Evolutionary conservation across 305 asterid genomes (phyloP).

Genomic region (Fraxinus angustifolia): DNA sequence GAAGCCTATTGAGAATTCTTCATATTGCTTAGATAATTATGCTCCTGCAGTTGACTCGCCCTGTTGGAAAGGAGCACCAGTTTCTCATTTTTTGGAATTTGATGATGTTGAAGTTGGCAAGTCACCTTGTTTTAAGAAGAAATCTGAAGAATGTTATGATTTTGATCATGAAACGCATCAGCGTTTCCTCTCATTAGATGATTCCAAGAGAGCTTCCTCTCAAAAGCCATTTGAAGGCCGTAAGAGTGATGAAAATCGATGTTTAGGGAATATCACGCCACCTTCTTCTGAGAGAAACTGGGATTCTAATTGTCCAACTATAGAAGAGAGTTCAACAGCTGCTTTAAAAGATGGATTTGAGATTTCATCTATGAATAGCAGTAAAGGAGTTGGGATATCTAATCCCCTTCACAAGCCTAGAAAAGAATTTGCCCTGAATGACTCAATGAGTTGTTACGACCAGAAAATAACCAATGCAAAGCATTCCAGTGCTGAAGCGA

Average conservation of each 20-base stretch:
- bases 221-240: conserved; percentile 32
- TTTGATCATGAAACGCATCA: conserved; percentile 34
- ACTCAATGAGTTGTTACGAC: conserved; percentile 30
- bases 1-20: conserved; percentile 37
- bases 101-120: conserved; percentile 43
- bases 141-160: conserved; percentile 33
- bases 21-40: conserved; percentile 55
- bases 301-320: conserved; percentile 27
- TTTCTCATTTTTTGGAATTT: conserved; percentile 44
- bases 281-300: conserved; percentile 25
- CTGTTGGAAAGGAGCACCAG: conserved; percentile 91
- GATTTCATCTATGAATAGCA: conserved; percentile 25
- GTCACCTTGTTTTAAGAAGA: conserved; percentile 27
- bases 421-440: conserved; percentile 26
- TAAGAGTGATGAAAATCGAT: conserved; percentile 27
- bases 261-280: conserved; percentile 26
- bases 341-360: conserved; percentile 26
- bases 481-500: conserved; percentile 34
- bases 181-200: conserved; percentile 27
- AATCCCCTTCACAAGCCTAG: conserved; percentile 33
- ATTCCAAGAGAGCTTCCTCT: conserved; percentile 29
- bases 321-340: conserved; percentile 33
- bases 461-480: conserved; percentile 26
- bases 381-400: conserved; percentile 34
- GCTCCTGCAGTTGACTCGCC: conserved; percentile 79